These are phyloP conservation scores for Fraxinus pennsylvanica DNA, from an alignment of 257 asterid genomes.

Conservation along the genomic window DNA sequence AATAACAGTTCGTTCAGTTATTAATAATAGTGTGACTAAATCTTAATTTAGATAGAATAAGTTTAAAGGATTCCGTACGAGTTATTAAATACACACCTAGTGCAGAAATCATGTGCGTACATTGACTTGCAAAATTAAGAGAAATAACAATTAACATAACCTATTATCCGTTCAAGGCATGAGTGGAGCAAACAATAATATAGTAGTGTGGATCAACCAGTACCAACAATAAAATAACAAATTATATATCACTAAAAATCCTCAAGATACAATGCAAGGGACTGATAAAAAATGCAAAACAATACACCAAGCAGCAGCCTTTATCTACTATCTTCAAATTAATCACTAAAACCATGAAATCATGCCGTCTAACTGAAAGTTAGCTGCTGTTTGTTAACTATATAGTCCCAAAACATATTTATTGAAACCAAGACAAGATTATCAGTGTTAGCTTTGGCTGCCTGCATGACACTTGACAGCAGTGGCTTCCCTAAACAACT, in stretches of 20 bases:
- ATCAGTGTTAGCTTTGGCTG: background rate
- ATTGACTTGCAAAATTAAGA: background rate
- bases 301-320: background rate
- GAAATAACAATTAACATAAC: background rate
- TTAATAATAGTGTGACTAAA: constrained; percentile 4
- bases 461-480: background rate
- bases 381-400: background rate
- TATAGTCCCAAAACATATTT: background rate
- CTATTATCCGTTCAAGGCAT: background rate
- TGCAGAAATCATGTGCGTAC: background rate
- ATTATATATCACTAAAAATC: background rate
- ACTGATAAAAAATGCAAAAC: background rate
- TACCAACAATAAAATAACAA: background rate
- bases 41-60: constrained; percentile 1
- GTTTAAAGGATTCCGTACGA: background rate
- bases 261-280: background rate
- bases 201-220: background rate
- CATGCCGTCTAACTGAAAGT: background rate
- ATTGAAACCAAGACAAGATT: background rate
- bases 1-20: constrained; percentile 5
- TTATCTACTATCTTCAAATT: background rate
- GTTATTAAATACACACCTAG: background rate
- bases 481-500: background rate
- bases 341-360: background rate
- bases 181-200: background rate